Conservation (phyloP, 352 stramenopile species). For the Phytophthora podocarpi region DNA sequence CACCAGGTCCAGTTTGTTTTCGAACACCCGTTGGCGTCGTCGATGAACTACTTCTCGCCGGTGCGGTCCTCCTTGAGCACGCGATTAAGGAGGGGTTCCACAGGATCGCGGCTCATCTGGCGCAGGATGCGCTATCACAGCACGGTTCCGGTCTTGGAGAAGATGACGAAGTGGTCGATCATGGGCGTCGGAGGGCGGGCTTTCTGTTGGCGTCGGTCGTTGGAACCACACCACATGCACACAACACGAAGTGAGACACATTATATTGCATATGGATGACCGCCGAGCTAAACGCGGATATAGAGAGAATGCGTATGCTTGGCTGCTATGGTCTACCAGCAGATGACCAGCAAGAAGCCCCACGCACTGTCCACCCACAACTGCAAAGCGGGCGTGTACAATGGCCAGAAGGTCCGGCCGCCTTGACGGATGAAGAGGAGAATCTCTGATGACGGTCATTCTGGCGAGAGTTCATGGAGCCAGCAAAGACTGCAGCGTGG, state of each 20-base stretch:
- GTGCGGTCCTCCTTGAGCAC: slow-evolving; percentile 91
- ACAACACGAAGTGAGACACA: slow-evolving; percentile 7
- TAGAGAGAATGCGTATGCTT: slow-evolving; percentile 75
- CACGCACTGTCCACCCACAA: slow-evolving; percentile 3
- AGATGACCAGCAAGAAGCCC: slow-evolving; percentile 37
- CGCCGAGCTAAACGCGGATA: slow-evolving; percentile 84
- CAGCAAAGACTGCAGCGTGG: neutral
- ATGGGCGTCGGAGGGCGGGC: slow-evolving; percentile 41
- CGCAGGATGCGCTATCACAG: slow-evolving; percentile 89
- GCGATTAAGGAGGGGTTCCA: slow-evolving; percentile 88
- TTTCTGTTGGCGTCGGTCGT: slow-evolving; percentile 6
- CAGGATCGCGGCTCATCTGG: slow-evolving; percentile 83
- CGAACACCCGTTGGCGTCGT: slow-evolving; percentile 87
- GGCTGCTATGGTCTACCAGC: slow-evolving; percentile 57
- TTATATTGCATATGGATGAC: slow-evolving; percentile 9
- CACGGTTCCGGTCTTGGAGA: slow-evolving; percentile 90
- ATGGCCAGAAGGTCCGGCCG: slow-evolving; percentile 11
- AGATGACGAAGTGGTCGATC: slow-evolving; percentile 93
- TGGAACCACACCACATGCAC: slow-evolving; percentile 18
- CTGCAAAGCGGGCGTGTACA: slow-evolving; percentile 5
- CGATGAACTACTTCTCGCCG: slow-evolving; percentile 84
- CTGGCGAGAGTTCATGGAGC: neutral
- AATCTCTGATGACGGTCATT: neutral
- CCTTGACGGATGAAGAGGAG: slow-evolving; percentile 38
- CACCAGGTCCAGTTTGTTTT: slow-evolving; percentile 92